Conservation (phyloP, 305 asterid species). For the Nicotiana rustica region DNA sequence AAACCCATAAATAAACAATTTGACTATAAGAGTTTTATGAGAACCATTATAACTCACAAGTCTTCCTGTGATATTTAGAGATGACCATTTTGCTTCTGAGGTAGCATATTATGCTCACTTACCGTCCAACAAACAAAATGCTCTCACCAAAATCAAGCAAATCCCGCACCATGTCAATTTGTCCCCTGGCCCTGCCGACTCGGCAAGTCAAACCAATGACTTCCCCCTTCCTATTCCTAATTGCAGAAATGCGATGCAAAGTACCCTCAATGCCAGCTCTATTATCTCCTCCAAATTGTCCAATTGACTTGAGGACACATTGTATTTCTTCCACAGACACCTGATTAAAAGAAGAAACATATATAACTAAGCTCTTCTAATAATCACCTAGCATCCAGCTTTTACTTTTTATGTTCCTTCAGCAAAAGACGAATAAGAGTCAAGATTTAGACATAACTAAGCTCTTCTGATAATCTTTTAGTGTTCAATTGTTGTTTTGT, state of each 20-base stretch:
- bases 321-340: slow-evolving; percentile 69
- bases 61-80: not conserved
- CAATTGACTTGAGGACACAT: slow-evolving; percentile 65
- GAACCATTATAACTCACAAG: not conserved
- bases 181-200: slow-evolving; percentile 70
- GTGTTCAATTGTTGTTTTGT: not conserved
- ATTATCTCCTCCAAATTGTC: slow-evolving; percentile 73
- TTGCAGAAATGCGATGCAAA: slow-evolving; percentile 77
- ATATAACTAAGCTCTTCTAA: not conserved
- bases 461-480: not conserved
- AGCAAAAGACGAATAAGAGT: not conserved
- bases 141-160: slow-evolving; percentile 83
- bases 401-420: not conserved
- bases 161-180: slow-evolving; percentile 66
- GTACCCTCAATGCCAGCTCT: slow-evolving; percentile 82
- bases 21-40: not conserved
- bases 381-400: not conserved
- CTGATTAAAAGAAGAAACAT: slow-evolving; percentile 45
- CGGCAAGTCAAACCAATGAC: slow-evolving; percentile 80
- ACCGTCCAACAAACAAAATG: slow-evolving; percentile 86
- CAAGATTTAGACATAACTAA: not conserved
- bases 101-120: slow-evolving; percentile 36
- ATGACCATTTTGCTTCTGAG: slow-evolving; percentile 8
- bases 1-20: not conserved
- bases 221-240: slow-evolving; percentile 67